phyloP scores from a whole-genome alignment of 352 stramenopile species.

The Pythium scleroteichum region DNA sequence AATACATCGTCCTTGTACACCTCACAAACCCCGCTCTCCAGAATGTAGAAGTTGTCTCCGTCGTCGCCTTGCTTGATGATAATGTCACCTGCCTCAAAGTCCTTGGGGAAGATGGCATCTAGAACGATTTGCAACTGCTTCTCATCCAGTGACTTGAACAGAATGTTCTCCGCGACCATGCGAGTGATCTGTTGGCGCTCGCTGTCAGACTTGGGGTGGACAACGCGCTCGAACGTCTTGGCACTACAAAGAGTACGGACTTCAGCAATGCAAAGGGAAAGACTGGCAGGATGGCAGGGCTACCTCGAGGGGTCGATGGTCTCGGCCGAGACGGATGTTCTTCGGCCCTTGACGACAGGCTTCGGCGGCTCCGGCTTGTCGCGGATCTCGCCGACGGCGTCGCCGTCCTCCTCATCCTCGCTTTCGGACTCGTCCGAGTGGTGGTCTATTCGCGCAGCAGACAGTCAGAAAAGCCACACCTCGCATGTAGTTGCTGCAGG shows the following conservation, averaged over 20 bases:
- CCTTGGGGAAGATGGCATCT: constrained; percentile 86
- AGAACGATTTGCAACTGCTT: constrained; percentile 87
- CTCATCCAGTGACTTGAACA: constrained; percentile 90
- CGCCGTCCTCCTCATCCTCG: constrained; percentile 84
- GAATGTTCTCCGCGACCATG: constrained; percentile 88
- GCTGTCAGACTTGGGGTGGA: constrained; percentile 83
- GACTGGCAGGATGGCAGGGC: not conserved
- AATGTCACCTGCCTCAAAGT: constrained; percentile 72
- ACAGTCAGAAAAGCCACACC: not conserved
- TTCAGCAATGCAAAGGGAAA: too few relatives aligned
- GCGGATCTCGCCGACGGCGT: constrained; percentile 83
- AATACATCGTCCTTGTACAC: constrained; percentile 90
- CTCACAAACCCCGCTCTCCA: constrained; percentile 91
- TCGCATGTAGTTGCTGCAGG: not conserved
- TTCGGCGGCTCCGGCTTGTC: constrained; percentile 54
- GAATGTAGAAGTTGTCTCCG: constrained; percentile 95
- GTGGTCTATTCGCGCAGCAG: constrained; percentile 31
- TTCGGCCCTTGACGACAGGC: constrained; percentile 78
- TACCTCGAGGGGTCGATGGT: constrained; percentile 84
- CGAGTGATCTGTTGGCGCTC: constrained; percentile 73
- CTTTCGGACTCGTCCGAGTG: constrained; percentile 88
- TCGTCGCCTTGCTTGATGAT: constrained; percentile 92
- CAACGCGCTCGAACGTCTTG: constrained; percentile 78
- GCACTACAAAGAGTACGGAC: constrained; percentile 35
- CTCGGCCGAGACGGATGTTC: constrained; percentile 88